These are phyloP conservation scores for Colletotrichum destructivum DNA, from an alignment of 2,329 filamentous ascomycete genomes.

Conservation along the genomic window DNA sequence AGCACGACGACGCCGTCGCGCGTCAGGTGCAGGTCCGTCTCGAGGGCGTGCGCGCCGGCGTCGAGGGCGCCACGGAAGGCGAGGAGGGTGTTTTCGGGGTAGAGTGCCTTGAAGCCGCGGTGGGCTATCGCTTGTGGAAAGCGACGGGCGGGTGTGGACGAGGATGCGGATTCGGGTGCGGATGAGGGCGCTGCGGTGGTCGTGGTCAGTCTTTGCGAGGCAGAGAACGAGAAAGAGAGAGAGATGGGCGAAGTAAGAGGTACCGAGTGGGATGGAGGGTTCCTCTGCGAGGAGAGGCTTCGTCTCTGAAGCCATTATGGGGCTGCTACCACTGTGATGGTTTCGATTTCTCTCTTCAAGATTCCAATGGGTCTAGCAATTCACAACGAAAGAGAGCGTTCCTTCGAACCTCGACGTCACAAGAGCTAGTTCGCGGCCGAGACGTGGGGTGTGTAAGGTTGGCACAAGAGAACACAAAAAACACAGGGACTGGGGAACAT, in stretches of 20 bases:
- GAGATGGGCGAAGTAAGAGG: not conserved
- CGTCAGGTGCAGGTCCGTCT: conserved; percentile 90
- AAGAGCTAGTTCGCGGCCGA: not conserved
- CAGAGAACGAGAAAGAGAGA: not conserved
- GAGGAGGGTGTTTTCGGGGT: conserved; percentile 88
- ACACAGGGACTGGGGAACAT: not conserved
- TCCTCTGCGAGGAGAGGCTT: conserved; percentile 14
- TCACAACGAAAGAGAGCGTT: not conserved
- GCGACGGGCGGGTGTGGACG: conserved; percentile 34
- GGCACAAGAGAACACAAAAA: too few relatives aligned
- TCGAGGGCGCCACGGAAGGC: conserved; percentile 82
- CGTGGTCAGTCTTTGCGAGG: not conserved
- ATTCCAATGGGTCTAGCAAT: not conserved
- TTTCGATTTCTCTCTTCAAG: not conserved
- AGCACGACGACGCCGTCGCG: conserved; percentile 88
- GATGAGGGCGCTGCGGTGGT: conserved; percentile 50
- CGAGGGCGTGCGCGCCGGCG: conserved; percentile 84
- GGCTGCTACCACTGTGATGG: not conserved
- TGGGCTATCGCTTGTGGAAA: conserved; percentile 84
- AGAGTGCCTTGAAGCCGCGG: conserved; percentile 82
- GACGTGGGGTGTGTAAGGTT: not conserved
- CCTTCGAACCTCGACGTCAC: not conserved
- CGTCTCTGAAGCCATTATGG: conserved; percentile 2
- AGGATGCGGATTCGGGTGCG: conserved; percentile 44
- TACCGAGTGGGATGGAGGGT: conserved; percentile 17